phyloP scores from a whole-genome alignment of 148 eudicot species.

The Nyssa sinensis region DNA sequence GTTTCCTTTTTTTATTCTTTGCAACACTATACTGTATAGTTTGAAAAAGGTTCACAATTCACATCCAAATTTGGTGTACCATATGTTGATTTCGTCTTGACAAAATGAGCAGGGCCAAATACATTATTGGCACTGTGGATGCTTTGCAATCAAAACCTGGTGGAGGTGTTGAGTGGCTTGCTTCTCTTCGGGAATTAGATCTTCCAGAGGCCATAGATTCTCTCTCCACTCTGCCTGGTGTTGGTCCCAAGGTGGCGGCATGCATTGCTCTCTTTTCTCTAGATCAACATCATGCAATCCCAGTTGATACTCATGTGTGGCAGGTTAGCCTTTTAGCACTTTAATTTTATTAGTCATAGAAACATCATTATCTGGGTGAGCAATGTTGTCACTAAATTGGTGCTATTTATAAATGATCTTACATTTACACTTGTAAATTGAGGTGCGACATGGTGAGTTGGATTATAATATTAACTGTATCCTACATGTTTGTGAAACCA shows the following conservation, averaged over 20 bases:
- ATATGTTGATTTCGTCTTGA: neutral
- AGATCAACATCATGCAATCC: slow-evolving; percentile 97
- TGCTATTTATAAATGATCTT: neutral
- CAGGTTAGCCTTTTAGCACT: slow-evolving; percentile 37
- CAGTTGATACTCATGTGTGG: slow-evolving; percentile 98
- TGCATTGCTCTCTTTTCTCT: slow-evolving; percentile 93
- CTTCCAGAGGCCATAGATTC: slow-evolving; percentile 66
- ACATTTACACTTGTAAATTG: neutral
- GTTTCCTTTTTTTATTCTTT: neutral
- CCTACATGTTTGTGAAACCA: neutral
- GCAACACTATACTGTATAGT: neutral
- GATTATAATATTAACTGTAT: neutral
- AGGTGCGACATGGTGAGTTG: neutral
- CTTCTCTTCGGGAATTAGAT: slow-evolving; percentile 62
- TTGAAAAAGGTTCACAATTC: neutral
- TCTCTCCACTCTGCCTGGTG: slow-evolving; percentile 77
- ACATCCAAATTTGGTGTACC: neutral
- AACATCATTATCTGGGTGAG: neutral
- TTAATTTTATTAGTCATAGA: neutral
- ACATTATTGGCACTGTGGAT: slow-evolving; percentile 68
- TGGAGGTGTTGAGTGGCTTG: slow-evolving; percentile 86
- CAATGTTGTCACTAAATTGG: neutral
- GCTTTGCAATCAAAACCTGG: slow-evolving; percentile 70
- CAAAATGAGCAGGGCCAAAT: slow-evolving; percentile 69
- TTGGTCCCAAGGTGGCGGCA: slow-evolving; percentile 98